Base-by-base conservation (phyloP, 257 asterid species). In the Solanum pinnatisectum region DNA sequence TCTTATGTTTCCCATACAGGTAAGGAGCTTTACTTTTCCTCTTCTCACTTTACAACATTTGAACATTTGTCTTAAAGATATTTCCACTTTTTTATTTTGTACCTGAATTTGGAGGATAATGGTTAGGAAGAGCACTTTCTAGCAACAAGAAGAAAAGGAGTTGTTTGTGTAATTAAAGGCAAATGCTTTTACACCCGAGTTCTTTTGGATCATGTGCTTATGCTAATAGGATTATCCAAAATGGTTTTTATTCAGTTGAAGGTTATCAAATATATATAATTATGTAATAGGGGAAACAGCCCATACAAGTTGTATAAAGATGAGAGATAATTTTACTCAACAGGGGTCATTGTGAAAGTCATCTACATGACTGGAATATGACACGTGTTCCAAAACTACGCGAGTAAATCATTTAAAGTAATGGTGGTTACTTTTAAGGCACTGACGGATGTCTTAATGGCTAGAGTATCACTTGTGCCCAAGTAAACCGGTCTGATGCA, bases 1-100 rank as follows among this genome's bases (percentile, higher is more conserved):
- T 88, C 96, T 97, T 86, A 91, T 97, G 90, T 97, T 97, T 90
- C 98, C 98, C 5, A 82, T 95, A 89, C 98, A 97, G 92, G 99
- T 96, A 91, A 33, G 90, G 32, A 15, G 49, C 87, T 71, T 88
- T 87, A 71, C 87, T 42, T 25, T 40, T 78, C 39, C n/a, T 78
- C 63, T 25, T 25, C 59, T 14, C 84, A 25, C 63, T 8, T 78
- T 25, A 39, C 30, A n/a, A 77, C 84, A 40, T 78, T 42, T n/a
- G 27, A 6, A 14, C 37, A 40, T 25, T 78, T 25, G 13, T 78
- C 15, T n/a, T 42, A 16, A 15, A 78, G 23, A 78, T 15, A 42
- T 42, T 78, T 78, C 37, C 63, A 8, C 15, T n/a, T 42, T 15
- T 78, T 40, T 14, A 27, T 78, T 78, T n/a, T 78, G 30, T 40